Percentiles rank a stretch among this genome's conserved stretches.
phyloP scores from a whole-genome alignment of 345 rosid species.

The Balakata baccata region DNA sequence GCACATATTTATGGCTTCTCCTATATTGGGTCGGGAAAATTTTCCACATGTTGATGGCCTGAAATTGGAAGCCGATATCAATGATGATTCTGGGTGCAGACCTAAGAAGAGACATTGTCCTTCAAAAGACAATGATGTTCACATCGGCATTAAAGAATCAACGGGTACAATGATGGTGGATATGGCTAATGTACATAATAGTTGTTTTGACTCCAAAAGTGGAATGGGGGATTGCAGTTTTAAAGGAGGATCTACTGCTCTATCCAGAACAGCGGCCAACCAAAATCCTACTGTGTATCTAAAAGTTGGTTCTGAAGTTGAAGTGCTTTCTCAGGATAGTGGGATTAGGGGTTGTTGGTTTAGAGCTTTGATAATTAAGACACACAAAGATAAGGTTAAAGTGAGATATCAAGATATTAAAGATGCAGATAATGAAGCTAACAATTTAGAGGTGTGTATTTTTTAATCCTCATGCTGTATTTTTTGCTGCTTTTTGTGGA shows the following conservation, averaged over 20 bases:
- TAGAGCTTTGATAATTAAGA: slow-evolving; percentile 59
- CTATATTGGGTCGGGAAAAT: slow-evolving; percentile 22
- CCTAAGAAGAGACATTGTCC: slow-evolving; percentile 47
- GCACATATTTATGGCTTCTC: slow-evolving; percentile 31
- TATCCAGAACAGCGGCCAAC: slow-evolving; percentile 15
- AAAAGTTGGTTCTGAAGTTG: slow-evolving; percentile 58
- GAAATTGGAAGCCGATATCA: slow-evolving; percentile 23
- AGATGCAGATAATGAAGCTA: slow-evolving; percentile 66
- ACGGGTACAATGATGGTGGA: slow-evolving; percentile 7
- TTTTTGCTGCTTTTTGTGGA: background rate
- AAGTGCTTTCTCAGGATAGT: slow-evolving; percentile 77
- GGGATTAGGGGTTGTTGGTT: slow-evolving; percentile 90
- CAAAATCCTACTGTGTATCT: slow-evolving; percentile 25
- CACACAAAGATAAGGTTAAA: slow-evolving; percentile 62
- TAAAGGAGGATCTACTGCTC: slow-evolving; percentile 19
- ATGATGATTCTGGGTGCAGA: slow-evolving; percentile 33
- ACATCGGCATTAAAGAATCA: slow-evolving; percentile 19
- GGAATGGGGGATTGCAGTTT: slow-evolving; percentile 15
- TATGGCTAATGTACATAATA: slow-evolving; percentile 9
- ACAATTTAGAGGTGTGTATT: slow-evolving; percentile 53
- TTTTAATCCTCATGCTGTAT: background rate
- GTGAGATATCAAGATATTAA: slow-evolving; percentile 68
- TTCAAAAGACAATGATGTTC: slow-evolving; percentile 29
- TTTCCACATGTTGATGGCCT: slow-evolving; percentile 20
- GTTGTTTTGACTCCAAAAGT: slow-evolving; percentile 22